A percentile compares a stretch with the other conserved stretches of the same genome.
phyloP scores from a whole-genome alignment of 164 flowering plant species.

The Magnolia sinica region DNA sequence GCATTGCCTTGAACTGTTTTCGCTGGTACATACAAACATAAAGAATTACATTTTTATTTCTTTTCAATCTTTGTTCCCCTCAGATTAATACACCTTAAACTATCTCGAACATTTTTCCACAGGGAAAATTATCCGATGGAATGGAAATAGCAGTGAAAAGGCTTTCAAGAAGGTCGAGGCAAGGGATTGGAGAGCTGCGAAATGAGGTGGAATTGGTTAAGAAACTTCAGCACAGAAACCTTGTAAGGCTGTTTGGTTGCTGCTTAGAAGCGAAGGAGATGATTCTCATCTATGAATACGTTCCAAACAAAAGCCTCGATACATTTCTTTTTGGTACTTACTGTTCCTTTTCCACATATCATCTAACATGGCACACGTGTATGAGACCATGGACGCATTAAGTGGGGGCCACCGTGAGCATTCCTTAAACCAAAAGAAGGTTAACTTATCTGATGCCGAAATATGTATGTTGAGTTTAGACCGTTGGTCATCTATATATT shows the following conservation, averaged over 20 bases:
- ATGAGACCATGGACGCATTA: no score
- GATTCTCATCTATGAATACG: constrained; percentile 39
- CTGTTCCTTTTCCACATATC: neutral
- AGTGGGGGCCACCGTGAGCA: no score
- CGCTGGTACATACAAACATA: no score
- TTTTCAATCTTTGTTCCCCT: no score
- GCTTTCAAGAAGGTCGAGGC: constrained; percentile 17
- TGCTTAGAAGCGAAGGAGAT: constrained; percentile 31
- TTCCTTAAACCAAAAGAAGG: no score
- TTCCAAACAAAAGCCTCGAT: constrained; percentile 44
- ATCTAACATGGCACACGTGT: neutral
- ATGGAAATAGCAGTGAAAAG: constrained; percentile 34
- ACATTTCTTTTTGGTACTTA: constrained; percentile 31
- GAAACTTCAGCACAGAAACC: constrained; percentile 43
- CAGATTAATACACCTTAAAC: no score
- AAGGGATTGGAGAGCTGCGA: constrained; percentile 25
- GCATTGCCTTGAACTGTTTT: no score
- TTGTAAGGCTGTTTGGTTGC: constrained; percentile 38
- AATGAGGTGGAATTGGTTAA: constrained; percentile 36
- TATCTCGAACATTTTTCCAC: neutral
- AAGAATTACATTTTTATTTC: no score
- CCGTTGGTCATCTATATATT: no score
- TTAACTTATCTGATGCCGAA: no score
- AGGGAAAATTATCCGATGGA: constrained; percentile 33
- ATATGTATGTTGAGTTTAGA: no score